Conservation (phyloP, 495 filamentous ascomycete species). For the Usnea hakonensis region DNA sequence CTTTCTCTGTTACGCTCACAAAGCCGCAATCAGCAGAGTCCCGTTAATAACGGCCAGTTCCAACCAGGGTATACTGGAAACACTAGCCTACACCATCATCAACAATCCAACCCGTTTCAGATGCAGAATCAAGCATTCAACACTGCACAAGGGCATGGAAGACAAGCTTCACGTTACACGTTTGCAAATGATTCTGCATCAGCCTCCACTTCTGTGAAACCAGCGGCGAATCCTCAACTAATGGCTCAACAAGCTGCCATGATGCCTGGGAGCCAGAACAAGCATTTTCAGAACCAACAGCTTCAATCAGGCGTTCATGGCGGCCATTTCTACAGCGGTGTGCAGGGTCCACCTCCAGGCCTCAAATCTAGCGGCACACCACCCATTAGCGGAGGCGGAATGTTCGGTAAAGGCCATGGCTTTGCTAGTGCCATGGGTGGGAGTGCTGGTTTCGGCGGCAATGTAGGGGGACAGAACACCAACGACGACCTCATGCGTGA, state of each 20-base stretch:
- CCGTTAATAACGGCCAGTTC: conserved; percentile 47
- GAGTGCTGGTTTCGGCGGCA: conserved; percentile 60
- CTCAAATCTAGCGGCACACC: conserved; percentile 91
- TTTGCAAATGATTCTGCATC: conserved; percentile 71
- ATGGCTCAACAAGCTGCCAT: conserved; percentile 84
- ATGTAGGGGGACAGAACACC: conserved; percentile 59
- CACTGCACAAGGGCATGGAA: conserved; percentile 62
- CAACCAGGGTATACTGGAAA: conserved; percentile 44
- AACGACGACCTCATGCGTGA: conserved; percentile 74
- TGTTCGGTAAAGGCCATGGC: conserved; percentile 70
- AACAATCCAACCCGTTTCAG: conserved; percentile 54
- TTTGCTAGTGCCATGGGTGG: conserved; percentile 56
- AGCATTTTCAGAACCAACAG: conserved; percentile 51
- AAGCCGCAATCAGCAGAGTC: conserved; percentile 40
- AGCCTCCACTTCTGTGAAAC: conserved; percentile 66
- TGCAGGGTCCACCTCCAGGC: conserved; percentile 89
- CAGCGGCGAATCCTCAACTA: conserved; percentile 72
- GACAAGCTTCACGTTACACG: conserved; percentile 81
- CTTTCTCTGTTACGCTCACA: conserved; percentile 57
- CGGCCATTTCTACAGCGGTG: conserved; percentile 46
- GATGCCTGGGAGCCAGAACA: conserved; percentile 65
- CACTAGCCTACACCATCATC: conserved; percentile 26
- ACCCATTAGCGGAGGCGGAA: conserved; percentile 67
- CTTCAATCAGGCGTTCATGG: conserved; percentile 34
- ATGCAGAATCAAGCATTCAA: conserved; percentile 41